These are phyloP conservation scores for Candolleomyces aberdarensis DNA, from an alignment of 768 basidiomycete genomes.

Conservation along the genomic window DNA sequence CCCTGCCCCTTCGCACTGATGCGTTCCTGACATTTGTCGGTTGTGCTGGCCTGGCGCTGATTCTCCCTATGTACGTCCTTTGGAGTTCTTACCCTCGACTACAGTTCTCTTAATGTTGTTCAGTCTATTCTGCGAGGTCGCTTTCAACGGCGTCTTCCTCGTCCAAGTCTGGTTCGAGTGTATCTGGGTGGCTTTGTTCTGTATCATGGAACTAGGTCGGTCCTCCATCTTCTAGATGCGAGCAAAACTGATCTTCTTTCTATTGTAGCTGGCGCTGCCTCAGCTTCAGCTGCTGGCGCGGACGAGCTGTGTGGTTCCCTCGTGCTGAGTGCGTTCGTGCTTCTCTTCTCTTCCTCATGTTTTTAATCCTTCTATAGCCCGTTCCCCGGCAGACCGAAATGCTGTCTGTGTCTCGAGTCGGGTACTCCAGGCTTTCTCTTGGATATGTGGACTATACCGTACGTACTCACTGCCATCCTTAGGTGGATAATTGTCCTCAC, in stretches of 20 bases:
- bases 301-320: neutral
- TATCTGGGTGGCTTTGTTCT: constrained; percentile 56
- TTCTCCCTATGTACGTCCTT: constrained; percentile 56
- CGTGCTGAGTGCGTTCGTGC: neutral
- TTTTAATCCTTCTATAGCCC: neutral
- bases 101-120: constrained; percentile 5
- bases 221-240: constrained; percentile 3
- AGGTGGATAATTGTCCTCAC: neutral
- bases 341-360: neutral
- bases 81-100: neutral
- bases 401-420: constrained; percentile 48
- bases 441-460: constrained; percentile 40
- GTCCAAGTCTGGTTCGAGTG: constrained; percentile 74
- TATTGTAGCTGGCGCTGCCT: constrained; percentile 17
- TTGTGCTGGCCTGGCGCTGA: constrained; percentile 51
- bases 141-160: constrained; percentile 46
- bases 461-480: constrained; percentile 9
- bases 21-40: constrained; percentile 59
- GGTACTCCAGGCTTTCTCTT: constrained; percentile 59
- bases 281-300: constrained; percentile 4
- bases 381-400: constrained; percentile 6
- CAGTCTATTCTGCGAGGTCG: constrained; percentile 60
- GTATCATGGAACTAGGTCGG: constrained; percentile 59
- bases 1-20: constrained; percentile 44
- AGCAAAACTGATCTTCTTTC: too few relatives aligned